Evolutionary conservation across 2,329 filamentous ascomycete species (phyloP), one percentile per base, ranked within the genome.

Genomic region (Neonectria ditissima): DNA sequence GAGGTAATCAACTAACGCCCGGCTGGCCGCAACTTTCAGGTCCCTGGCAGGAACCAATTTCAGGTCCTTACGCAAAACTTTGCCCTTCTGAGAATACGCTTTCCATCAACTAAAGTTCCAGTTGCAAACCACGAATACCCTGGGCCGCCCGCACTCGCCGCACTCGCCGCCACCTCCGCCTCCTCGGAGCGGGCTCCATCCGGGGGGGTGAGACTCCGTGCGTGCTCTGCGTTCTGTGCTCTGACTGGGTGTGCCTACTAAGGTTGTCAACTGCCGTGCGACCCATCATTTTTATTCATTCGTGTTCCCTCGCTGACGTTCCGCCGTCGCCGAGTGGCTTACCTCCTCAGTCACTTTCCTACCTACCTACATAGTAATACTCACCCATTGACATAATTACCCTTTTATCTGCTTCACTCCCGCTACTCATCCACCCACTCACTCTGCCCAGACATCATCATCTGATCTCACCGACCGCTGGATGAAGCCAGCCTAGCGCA

Each of bases 81-180:
- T 54, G 45, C 48, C 58, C 59, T 54, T 57, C 48, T 32, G 30
- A 62, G 59, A 32, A 47, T 18, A 53, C 7, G 13, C 26, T 20
- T 32, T 9, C n/a, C 13, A 20, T 26, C 9, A 22, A 37, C 34
- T 32, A 32, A 32, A 11, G 11, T 32, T 11, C 28, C 8, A 30
- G 13, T 4, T 13, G 13, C 30, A 10, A 37, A 37, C 34, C 3
- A n/a, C 34, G 14, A 37, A 37, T 37, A 7, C 34, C 34, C 34
- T 41, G 32, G 22, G 24, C 24, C 24, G 24, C 24, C 44, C 56
- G 56, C 56, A 47, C n/a, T 54, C 56, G 56, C 56, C 56, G 48
- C 56, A 47, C 3, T 54, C 56, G 56, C 56, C 56, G 56, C 56
- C 56, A 26, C 56, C 56, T 59, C 56, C 56, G 48, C 56, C 30